Evolutionary conservation across 768 basidiomycete genomes (phyloP).

Genomic region (Mycena epipterygia): DNA sequence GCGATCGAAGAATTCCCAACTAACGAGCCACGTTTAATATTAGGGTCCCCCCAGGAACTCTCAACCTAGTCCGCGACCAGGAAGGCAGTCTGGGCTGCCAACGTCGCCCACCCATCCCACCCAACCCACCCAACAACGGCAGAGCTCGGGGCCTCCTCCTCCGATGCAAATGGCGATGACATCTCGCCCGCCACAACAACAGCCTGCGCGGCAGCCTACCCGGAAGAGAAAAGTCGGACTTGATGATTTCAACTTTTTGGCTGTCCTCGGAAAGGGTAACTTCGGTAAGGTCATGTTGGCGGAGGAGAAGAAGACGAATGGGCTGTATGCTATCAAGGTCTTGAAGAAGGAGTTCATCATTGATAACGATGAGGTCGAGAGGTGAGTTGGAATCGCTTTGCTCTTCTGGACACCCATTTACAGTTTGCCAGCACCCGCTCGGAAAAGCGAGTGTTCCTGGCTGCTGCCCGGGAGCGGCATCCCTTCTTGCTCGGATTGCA

Average conservation of each 20-base stretch:
- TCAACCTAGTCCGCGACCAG: constrained; percentile 30
- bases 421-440: constrained; percentile 85
- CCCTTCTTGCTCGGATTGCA: constrained; percentile 97
- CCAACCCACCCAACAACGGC: constrained; percentile 29
- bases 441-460: constrained; percentile 97
- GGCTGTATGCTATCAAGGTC: constrained; percentile 99
- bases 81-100: constrained; percentile 38
- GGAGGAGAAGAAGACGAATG: constrained; percentile 94
- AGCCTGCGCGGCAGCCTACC: constrained; percentile 57
- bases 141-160: constrained; percentile 23
- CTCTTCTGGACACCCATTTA: constrained; percentile 25
- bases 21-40: constrained; percentile 16
- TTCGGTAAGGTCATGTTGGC: constrained; percentile 99
- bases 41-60: constrained; percentile 41
- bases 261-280: constrained; percentile 98
- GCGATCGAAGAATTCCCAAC: constrained; percentile 22
- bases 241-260: constrained; percentile 99
- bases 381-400: constrained; percentile 61
- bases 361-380: constrained; percentile 99
- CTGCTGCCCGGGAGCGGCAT: constrained; percentile 97
- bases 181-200: constrained; percentile 40
- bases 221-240: constrained; percentile 91
- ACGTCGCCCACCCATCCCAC: constrained; percentile 37
- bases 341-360: constrained; percentile 99
- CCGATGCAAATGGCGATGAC: constrained; percentile 46